These are phyloP conservation scores for Arabidopsis suecica DNA, from an alignment of 345 rosid genomes.

Conservation along the genomic window DNA sequence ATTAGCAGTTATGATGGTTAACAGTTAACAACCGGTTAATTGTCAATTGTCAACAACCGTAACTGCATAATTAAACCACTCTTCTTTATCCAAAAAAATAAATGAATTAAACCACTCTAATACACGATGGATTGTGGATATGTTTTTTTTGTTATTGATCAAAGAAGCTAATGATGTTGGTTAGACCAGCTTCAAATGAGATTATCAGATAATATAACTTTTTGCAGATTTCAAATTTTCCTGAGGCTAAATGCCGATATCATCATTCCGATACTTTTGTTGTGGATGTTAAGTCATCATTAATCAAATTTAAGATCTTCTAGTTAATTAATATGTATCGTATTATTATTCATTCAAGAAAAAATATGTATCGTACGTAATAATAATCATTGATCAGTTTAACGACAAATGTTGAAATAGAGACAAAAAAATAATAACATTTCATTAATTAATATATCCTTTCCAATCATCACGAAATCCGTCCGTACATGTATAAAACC, in stretches of 20 bases:
- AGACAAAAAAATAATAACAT: neutral
- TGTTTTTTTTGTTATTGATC: neutral
- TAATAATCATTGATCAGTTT: too few relatives aligned
- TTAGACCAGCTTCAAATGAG: neutral
- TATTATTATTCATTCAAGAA: too few relatives aligned
- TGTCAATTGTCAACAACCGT: too few relatives aligned
- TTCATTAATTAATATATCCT: conserved; percentile 13
- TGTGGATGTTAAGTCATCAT: neutral
- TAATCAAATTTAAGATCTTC: neutral
- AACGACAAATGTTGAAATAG: neutral
- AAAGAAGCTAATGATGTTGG: neutral
- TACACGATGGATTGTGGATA: neutral
- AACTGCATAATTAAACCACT: too few relatives aligned
- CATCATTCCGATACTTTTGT: neutral
- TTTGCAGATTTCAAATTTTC: neutral
- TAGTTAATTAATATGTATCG: neutral
- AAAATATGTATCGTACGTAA: too few relatives aligned
- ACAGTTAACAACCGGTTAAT: neutral
- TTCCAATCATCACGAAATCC: conserved; percentile 42
- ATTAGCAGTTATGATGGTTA: too few relatives aligned
- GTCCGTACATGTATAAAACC: conserved; percentile 38
- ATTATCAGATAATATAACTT: neutral
- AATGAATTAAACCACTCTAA: neutral
- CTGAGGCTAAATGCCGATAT: neutral
- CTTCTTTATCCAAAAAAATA: too few relatives aligned